Evolutionary conservation across 108 stramenopile genomes (phyloP).

Genomic region (Cylindrotheca closterium): DNA sequence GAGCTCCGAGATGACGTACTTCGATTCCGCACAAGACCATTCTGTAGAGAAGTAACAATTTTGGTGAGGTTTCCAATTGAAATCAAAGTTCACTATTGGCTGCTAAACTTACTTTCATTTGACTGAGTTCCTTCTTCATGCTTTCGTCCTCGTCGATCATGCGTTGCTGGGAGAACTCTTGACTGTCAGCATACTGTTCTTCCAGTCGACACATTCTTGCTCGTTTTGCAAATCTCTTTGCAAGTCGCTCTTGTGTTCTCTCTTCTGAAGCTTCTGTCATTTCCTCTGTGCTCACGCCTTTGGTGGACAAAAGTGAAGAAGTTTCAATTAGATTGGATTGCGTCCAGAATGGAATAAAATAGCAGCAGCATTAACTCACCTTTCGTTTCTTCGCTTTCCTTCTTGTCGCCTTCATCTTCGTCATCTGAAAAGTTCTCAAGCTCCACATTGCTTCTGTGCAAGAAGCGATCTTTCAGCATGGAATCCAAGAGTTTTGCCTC

Average conservation of each 20-base stretch:
- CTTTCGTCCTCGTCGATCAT: slow-evolving; percentile 78
- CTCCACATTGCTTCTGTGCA: slow-evolving; percentile 57
- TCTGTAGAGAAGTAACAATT: slow-evolving; percentile 19
- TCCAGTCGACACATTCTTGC: slow-evolving; percentile 84
- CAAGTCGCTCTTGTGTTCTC: slow-evolving; percentile 71
- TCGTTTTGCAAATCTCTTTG: slow-evolving; percentile 82
- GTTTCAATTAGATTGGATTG: too few relatives aligned
- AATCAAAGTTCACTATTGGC: slow-evolving; percentile 3
- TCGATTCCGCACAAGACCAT: slow-evolving; percentile 44
- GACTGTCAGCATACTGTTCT: slow-evolving; percentile 84
- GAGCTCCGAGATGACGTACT: slow-evolving; percentile 25
- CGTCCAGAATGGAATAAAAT: too few relatives aligned
- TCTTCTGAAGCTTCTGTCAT: slow-evolving; percentile 69
- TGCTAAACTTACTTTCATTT: slow-evolving; percentile 53
- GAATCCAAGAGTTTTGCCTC: slow-evolving; percentile 78
- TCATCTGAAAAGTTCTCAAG: slow-evolving; percentile 74
- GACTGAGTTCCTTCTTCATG: slow-evolving; percentile 71
- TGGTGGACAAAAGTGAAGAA: neutral
- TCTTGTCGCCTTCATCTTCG: slow-evolving; percentile 63
- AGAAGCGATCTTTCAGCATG: slow-evolving; percentile 81
- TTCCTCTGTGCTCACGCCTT: neutral
- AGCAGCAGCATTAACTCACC: too few relatives aligned
- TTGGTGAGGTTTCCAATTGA: neutral
- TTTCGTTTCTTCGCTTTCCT: too few relatives aligned
- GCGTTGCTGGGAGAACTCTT: slow-evolving; percentile 84